These are phyloP conservation scores for Urostyla sp. DNA, from an alignment of 73 alveolate genomes.

Conservation along the genomic window DNA sequence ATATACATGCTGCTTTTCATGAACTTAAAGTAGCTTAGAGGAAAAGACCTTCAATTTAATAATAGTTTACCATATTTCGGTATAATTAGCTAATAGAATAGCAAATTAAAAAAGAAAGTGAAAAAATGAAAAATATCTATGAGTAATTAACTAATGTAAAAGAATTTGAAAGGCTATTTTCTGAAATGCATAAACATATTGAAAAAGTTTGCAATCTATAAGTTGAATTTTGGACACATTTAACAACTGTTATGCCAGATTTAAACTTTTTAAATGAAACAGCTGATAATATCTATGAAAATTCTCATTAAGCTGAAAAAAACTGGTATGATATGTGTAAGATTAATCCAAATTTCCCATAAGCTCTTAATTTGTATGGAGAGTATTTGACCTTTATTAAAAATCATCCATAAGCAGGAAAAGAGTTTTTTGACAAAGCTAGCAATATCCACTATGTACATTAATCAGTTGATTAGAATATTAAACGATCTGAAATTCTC, in stretches of 20 bases:
- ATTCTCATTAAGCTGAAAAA: conserved; percentile 41
- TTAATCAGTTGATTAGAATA: neutral
- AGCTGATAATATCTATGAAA: conserved; percentile 14
- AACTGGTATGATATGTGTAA: conserved; percentile 20
- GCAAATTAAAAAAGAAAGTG: conserved; percentile 16
- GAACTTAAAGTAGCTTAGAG: conserved; percentile 45
- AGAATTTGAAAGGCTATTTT: conserved; percentile 45
- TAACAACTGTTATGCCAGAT: conserved; percentile 59
- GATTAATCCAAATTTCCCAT: conserved; percentile 42
- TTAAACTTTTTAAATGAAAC: conserved; percentile 32
- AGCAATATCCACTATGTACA: conserved; percentile 24
- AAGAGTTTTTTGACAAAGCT: conserved; percentile 46
- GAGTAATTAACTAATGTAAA: conserved; percentile 48
- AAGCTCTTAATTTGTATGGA: conserved; percentile 53
- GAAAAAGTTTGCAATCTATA: conserved; percentile 56
- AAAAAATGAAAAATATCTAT: conserved; percentile 34
- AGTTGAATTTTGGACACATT: conserved; percentile 64
- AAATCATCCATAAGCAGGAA: conserved; percentile 41
- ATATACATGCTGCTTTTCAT: conserved; percentile 53
- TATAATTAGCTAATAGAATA: conserved; percentile 40
- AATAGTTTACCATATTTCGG: conserved; percentile 51
- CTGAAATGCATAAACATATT: conserved; percentile 51
- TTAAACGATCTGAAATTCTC: conserved; percentile 31
- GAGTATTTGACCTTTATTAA: conserved; percentile 44
- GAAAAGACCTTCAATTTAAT: conserved; percentile 50